phyloP scores from a whole-genome alignment of 441 rosid species.

The Erysimum cheiri region DNA sequence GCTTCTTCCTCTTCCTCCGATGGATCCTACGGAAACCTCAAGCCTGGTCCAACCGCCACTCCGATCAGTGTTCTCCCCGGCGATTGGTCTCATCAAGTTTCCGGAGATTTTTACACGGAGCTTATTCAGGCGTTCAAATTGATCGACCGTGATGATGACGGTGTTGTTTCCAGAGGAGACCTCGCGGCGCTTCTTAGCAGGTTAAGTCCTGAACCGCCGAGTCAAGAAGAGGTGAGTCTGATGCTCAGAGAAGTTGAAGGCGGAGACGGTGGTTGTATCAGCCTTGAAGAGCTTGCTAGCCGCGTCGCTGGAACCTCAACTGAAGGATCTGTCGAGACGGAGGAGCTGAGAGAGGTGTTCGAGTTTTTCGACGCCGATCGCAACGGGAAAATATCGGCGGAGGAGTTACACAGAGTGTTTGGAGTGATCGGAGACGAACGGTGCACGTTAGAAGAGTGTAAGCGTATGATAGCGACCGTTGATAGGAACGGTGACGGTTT shows the following conservation, averaged over 20 bases:
- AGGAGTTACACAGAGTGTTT: slow-evolving; percentile 63
- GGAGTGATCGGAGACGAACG: slow-evolving; percentile 62
- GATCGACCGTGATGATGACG: slow-evolving; percentile 69
- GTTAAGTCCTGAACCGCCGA: slow-evolving; percentile 60
- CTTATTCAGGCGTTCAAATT: slow-evolving; percentile 57
- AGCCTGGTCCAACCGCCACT: slow-evolving; percentile 43
- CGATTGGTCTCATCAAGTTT: slow-evolving; percentile 50
- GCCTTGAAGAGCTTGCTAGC: slow-evolving; percentile 59
- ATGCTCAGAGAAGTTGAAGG: slow-evolving; percentile 71
- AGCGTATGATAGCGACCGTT: slow-evolving; percentile 82
- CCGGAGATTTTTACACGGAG: slow-evolving; percentile 48
- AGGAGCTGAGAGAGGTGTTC: slow-evolving; percentile 78
- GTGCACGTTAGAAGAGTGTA: slow-evolving; percentile 91
- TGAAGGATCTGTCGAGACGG: slow-evolving; percentile 58
- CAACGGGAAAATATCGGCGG: slow-evolving; percentile 84
- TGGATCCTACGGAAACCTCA: slow-evolving; percentile 40
- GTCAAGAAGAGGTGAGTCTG: slow-evolving; percentile 57
- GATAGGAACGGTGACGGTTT: slow-evolving; percentile 79
- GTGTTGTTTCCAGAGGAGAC: slow-evolving; percentile 56
- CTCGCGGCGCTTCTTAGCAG: slow-evolving; percentile 66
- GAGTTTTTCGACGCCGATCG: slow-evolving; percentile 78
- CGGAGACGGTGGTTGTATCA: slow-evolving; percentile 51
- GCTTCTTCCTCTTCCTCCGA: slow-evolving; percentile 50
- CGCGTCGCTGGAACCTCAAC: slow-evolving; percentile 50
- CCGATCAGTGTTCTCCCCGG: slow-evolving; percentile 79